Conservation (phyloP, 306 rosid species). For the Gastrolobium villosum region DNA sequence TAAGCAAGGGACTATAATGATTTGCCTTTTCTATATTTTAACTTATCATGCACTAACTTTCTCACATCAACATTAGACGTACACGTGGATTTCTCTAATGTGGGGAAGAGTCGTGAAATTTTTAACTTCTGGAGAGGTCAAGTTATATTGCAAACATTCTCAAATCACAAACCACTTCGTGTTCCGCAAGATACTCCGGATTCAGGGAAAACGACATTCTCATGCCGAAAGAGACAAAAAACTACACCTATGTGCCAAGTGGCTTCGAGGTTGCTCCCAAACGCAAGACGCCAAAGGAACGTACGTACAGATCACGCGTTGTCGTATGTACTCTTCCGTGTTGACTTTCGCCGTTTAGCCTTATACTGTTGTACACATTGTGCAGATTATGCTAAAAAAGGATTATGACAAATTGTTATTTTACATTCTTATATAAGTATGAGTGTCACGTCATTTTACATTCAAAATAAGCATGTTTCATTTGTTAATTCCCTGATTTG, state of each 20-base stretch:
- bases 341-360: neutral
- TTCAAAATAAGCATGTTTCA: no score
- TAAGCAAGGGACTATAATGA: neutral
- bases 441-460: no score
- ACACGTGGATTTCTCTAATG: neutral
- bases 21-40: neutral
- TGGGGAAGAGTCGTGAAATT: slow-evolving; percentile 19
- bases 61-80: neutral
- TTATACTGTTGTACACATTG: no score
- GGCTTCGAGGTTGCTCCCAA: neutral
- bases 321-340: neutral
- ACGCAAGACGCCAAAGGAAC: neutral
- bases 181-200: neutral
- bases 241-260: neutral
- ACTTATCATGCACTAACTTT: neutral
- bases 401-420: no score
- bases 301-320: neutral
- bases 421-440: no score
- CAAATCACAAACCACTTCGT: slow-evolving; percentile 9
- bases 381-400: no score
- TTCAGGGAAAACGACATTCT: neutral
- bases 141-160: neutral
- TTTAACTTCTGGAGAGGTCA: neutral
- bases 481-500: no score
- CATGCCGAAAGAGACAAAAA: neutral